phyloP scores from a whole-genome alignment of 805 yeast genomes.

The Metschnikowia corniflorae region DNA sequence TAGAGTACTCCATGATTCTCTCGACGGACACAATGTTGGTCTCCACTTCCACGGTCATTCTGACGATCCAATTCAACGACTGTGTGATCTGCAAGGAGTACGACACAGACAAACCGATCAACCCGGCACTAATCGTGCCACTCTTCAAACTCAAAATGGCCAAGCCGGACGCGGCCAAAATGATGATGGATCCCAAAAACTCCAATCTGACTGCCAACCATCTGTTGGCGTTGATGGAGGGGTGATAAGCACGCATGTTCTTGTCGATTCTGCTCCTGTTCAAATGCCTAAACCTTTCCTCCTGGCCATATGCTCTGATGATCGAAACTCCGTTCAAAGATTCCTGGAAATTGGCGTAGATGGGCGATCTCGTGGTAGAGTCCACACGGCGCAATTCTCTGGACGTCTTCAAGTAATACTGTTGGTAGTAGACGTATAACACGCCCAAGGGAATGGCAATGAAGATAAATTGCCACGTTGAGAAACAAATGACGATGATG shows the following conservation, averaged over 20 bases:
- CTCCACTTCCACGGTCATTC: constrained; percentile 98
- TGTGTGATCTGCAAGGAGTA: constrained; percentile 93
- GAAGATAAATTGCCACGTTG: constrained; percentile 84
- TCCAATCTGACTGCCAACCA: constrained; percentile 97
- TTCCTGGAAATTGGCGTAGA: constrained; percentile 82
- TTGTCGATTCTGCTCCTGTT: constrained; percentile 73
- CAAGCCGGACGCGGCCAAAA: constrained; percentile 80
- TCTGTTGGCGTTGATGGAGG: constrained; percentile 88
- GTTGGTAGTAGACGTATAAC: constrained; percentile 69
- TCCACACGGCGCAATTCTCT: constrained; percentile 82
- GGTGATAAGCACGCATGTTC: constrained; percentile 90
- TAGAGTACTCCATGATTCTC: constrained; percentile 84
- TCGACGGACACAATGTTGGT: constrained; percentile 96
- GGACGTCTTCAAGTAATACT: constrained; percentile 70
- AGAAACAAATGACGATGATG: constrained; percentile 69
- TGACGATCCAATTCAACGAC: constrained; percentile 92
- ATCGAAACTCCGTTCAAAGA: constrained; percentile 72
- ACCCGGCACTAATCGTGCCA: constrained; percentile 80
- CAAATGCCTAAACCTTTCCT: constrained; percentile 56
- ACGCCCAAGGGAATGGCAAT: constrained; percentile 66
- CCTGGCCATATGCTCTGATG: constrained; percentile 71
- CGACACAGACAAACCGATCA: constrained; percentile 89
- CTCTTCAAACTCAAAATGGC: constrained; percentile 65
- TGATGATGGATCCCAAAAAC: constrained; percentile 83
- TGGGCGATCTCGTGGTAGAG: constrained; percentile 75